A percentile compares a stretch with the other conserved stretches of the same genome.
phyloP scores from a whole-genome alignment of 345 rosid genomes.

The Tarenaya hassleriana region DNA sequence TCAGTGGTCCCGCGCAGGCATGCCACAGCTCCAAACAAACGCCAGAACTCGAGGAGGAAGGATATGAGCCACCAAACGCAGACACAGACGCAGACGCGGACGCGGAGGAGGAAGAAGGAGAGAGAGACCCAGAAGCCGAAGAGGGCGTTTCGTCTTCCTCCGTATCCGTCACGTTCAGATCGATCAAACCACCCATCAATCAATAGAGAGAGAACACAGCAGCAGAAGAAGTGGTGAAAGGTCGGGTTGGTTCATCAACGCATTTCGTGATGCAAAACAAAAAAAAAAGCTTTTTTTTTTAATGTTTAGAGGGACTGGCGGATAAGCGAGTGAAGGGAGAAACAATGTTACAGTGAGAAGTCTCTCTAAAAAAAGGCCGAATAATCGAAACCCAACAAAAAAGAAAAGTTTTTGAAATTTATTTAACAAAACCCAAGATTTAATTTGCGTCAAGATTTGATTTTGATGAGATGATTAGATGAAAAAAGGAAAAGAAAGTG shows the following conservation, averaged over 20 bases:
- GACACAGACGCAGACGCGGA: slow-evolving; percentile 40
- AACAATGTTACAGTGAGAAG: slow-evolving; percentile 21
- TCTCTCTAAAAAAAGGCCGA: too few species aligned
- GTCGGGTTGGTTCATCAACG: slow-evolving; percentile 21
- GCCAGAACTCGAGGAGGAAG: slow-evolving; percentile 32
- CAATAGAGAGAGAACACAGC: not conserved
- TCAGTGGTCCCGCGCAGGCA: slow-evolving; percentile 98
- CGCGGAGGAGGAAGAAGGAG: slow-evolving; percentile 57
- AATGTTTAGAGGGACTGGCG: too few species aligned
- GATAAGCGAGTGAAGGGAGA: too few species aligned
- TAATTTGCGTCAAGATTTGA: not conserved
- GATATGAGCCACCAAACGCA: slow-evolving; percentile 23
- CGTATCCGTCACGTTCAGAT: slow-evolving; percentile 83
- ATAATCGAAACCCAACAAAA: not conserved
- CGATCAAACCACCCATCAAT: slow-evolving; percentile 78
- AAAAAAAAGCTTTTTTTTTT: too few species aligned
- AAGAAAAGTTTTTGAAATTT: slow-evolving; percentile 13
- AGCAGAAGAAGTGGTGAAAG: not conserved
- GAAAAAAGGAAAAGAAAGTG: not conserved
- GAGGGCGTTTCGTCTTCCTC: slow-evolving; percentile 76
- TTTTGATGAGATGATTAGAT: not conserved
- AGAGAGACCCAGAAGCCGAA: slow-evolving; percentile 43
- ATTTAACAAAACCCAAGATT: slow-evolving; percentile 12
- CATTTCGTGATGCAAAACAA: not conserved
- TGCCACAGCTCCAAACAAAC: slow-evolving; percentile 97